phyloP scores from a whole-genome alignment of 1,284 basidiomycete genomes.

The Quambalaria eucalypti region DNA sequence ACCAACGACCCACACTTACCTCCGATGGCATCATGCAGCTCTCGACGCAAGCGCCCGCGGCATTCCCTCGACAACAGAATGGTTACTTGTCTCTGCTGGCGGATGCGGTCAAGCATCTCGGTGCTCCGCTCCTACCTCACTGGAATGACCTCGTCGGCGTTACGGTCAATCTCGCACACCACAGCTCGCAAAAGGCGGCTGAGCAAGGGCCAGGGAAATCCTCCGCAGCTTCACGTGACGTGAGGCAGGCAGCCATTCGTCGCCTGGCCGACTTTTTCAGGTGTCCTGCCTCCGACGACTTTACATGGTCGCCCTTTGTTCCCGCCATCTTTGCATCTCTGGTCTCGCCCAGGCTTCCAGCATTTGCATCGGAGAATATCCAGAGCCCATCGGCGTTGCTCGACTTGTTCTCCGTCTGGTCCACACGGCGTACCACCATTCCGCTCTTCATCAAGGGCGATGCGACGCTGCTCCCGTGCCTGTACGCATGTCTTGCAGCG shows the following conservation, averaged over 20 bases:
- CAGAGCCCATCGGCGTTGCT: slow-evolving; percentile 84
- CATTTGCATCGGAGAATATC: slow-evolving; percentile 74
- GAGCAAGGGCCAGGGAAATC: not conserved
- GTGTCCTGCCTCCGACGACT: slow-evolving; percentile 49
- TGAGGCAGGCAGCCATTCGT: slow-evolving; percentile 75
- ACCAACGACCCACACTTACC: slow-evolving; percentile 18
- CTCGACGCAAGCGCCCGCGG: slow-evolving; percentile 13
- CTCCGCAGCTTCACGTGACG: slow-evolving; percentile 40
- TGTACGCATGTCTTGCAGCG: slow-evolving; percentile 72
- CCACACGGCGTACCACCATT: slow-evolving; percentile 57
- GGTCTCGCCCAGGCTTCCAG: slow-evolving; percentile 71
- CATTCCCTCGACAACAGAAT: slow-evolving; percentile 26
- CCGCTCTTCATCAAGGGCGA: slow-evolving; percentile 65
- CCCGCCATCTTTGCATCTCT: slow-evolving; percentile 60
- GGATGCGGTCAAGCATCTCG: slow-evolving; percentile 42
- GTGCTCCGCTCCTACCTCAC: slow-evolving; percentile 17
- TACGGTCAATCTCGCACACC: slow-evolving; percentile 30
- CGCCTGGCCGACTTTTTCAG: slow-evolving; percentile 82
- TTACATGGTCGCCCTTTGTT: slow-evolving; percentile 69
- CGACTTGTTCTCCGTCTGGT: slow-evolving; percentile 77
- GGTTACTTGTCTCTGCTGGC: slow-evolving; percentile 48
- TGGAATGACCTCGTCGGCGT: slow-evolving; percentile 32
- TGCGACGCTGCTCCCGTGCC: slow-evolving; percentile 60
- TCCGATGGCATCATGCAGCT: slow-evolving; percentile 16
- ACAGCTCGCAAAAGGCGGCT: slow-evolving; percentile 13